Base-by-base conservation (phyloP, 163 green algal species). In the Prototheca stagnorum region DNA sequence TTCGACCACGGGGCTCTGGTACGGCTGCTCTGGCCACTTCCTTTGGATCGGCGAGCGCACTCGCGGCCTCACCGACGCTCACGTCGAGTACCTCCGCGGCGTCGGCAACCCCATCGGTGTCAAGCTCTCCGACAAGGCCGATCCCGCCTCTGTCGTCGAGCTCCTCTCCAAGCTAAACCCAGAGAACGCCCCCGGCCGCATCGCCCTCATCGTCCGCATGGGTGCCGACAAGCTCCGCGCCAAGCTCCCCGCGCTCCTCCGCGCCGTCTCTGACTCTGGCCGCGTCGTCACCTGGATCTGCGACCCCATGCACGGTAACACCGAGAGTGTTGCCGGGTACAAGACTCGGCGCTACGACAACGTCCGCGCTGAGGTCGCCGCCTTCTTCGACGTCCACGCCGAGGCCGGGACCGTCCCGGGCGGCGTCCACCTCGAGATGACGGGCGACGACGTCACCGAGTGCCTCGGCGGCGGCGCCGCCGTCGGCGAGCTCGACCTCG, bases 271-370 rank as follows among this genome's bases (percentile, higher is more conserved):
- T 36, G 48, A 72, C 15, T 69, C 75, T 15, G 81, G 78, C 16
- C 57, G 77, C 57, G 59, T 82, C 11, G 91, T 99, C 9, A 85
- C 82, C 19, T 99, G 91, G 91, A 77, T 97, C 29, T 93, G 70
- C 54, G 91, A 99, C 64, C 91, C 91, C 47, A 94, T 99, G 83
- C 91, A 99, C 65, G 91, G 90, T 62, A 99, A 99, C 78, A 99
- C 86, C 2, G 93, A 97, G 79, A 75, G 69, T 3, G 68, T 73
- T 34, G 65, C 66, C 36, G 81, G 85, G 54, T 96, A 81, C 82
- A 99, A 99, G 78, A 99, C 91, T 21, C 72, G 91, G 33, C 76
- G 77, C 55, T 98, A 87, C 62, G 86, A 95, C 6, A 86, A 89
- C 57, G 79, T 98, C 25, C 70, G 82, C n/a, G 70, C 59, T 22